Evolutionary conservation across 1,284 basidiomycete genomes (phyloP).

Genomic region (Pyrrhoderma noxium): DNA sequence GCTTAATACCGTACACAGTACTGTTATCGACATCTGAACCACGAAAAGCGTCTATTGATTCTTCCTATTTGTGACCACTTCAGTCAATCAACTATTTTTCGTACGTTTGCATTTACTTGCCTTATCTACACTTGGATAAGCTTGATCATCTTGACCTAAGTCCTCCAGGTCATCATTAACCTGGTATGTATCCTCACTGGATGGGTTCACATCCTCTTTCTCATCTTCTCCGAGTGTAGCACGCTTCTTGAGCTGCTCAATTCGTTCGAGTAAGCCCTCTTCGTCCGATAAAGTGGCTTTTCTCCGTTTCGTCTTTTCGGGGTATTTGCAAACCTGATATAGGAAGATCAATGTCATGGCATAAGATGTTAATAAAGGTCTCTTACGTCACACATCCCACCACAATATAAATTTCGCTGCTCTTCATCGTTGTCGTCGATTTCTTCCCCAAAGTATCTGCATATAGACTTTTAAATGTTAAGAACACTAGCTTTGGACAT

Average conservation of each 20-base stretch:
- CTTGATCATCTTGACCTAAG: slow-evolving; percentile 9
- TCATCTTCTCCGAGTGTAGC: slow-evolving; percentile 25
- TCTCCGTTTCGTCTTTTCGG: slow-evolving; percentile 49
- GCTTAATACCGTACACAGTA: too few species aligned
- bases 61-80: too few species aligned
- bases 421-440: slow-evolving; percentile 48
- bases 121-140: too few species aligned
- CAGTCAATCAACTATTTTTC: too few species aligned
- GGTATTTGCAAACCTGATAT: slow-evolving; percentile 65
- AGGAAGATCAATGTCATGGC: background rate
- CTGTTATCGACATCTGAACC: too few species aligned
- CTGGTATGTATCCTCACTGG: background rate
- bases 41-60: too few species aligned
- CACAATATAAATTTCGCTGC: slow-evolving; percentile 51
- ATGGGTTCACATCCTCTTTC: slow-evolving; percentile 5
- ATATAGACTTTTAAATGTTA: slow-evolving; percentile 49
- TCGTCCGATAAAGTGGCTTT: slow-evolving; percentile 44
- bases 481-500: background rate
- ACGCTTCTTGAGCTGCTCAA: slow-evolving; percentile 23
- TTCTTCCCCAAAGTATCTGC: slow-evolving; percentile 76
- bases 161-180: background rate
- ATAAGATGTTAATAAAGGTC: background rate
- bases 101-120: too few species aligned
- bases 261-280: slow-evolving; percentile 33
- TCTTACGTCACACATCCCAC: slow-evolving; percentile 80